phyloP scores from a whole-genome alignment of 495 filamentous ascomycete genomes.

The Chlorociboria aeruginascens region DNA sequence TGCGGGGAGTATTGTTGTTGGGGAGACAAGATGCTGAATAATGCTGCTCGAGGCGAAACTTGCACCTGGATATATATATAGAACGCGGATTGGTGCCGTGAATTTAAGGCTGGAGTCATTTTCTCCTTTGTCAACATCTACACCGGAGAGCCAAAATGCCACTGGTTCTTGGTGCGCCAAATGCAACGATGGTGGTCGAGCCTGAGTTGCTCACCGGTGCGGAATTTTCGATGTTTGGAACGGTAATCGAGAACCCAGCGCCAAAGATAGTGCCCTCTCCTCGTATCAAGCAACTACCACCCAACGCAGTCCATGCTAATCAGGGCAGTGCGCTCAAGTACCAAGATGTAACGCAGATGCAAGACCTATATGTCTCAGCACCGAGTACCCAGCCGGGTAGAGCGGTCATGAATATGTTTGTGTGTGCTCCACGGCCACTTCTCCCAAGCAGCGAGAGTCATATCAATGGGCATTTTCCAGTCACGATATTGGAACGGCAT shows the following conservation, averaged over 20 bases:
- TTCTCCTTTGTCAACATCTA: background rate
- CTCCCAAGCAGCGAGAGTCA: background rate
- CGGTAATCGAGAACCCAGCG: constrained; percentile 62
- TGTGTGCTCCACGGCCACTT: constrained; percentile 57
- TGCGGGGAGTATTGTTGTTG: too few species aligned
- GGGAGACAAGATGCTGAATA: too few species aligned
- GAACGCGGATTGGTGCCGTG: too few species aligned
- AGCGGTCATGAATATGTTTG: constrained; percentile 77
- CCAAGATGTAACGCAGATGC: constrained; percentile 58
- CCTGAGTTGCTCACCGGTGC: constrained; percentile 42
- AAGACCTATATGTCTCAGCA: constrained; percentile 52
- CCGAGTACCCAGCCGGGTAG: constrained; percentile 48
- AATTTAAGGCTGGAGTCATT: too few species aligned
- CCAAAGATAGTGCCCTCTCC: constrained; percentile 36
- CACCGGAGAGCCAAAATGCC: constrained; percentile 7
- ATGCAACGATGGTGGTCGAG: background rate
- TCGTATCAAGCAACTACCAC: constrained; percentile 20
- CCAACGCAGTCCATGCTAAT: constrained; percentile 49
- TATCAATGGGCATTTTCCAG: constrained; percentile 39
- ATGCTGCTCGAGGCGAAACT: too few species aligned
- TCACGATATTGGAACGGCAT: constrained; percentile 79
- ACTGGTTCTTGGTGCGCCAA: background rate
- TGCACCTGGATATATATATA: too few species aligned
- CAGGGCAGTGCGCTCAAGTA: constrained; percentile 85
- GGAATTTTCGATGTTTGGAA: constrained; percentile 71